Evolutionary conservation across 2,329 filamentous ascomycete species (phyloP).

Genomic region (Exophiala dermatitidis): DNA sequence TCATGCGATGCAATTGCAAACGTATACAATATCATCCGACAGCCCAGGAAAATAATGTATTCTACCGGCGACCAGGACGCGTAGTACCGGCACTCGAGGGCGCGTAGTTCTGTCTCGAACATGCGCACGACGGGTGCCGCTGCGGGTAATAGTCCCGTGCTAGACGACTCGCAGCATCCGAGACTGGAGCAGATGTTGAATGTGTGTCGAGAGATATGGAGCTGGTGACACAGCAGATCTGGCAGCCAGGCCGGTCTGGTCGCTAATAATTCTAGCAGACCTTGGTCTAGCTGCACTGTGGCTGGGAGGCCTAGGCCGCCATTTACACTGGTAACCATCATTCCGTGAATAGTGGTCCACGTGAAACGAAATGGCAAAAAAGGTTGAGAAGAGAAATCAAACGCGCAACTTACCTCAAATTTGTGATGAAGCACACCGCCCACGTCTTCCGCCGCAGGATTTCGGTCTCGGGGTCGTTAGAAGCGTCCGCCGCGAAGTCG

Average conservation of each 20-base stretch:
- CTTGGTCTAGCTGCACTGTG: neutral
- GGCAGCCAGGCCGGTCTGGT: slow-evolving; percentile 2
- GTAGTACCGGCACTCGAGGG: neutral
- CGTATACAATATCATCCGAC: neutral
- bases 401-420: neutral
- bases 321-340: neutral
- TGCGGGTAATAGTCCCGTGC: neutral
- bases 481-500: neutral
- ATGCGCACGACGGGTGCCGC: neutral
- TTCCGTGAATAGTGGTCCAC: no score
- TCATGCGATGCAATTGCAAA: neutral
- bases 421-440: neutral
- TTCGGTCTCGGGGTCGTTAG: neutral
- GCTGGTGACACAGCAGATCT: neutral
- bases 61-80: neutral
- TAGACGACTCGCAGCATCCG: neutral
- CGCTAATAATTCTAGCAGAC: neutral
- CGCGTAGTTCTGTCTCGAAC: neutral
- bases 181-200: neutral
- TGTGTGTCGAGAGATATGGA: neutral
- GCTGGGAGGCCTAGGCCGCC: neutral
- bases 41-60: neutral
- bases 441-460: neutral
- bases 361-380: no score
- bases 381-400: no score